Evolutionary conservation across 2,329 filamentous ascomycete species (phyloP).

Genomic region (Periglandula ipomoeae): DNA sequence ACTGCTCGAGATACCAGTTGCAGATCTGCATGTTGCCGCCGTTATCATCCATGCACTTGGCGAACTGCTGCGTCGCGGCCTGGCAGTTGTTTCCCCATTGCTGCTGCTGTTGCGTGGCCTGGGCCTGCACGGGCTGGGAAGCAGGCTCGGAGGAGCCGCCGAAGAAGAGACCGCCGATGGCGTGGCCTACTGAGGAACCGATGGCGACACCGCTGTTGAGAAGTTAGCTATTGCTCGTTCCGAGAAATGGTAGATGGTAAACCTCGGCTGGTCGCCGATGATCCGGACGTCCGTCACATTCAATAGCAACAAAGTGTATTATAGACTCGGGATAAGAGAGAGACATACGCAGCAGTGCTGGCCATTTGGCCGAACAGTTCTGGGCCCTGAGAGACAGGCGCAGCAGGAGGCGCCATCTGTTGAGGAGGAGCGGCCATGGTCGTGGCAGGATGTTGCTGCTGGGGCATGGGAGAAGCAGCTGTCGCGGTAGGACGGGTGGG

Average conservation of each 20-base stretch:
- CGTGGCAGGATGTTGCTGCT: constrained; percentile 61
- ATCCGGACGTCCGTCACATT: too few relatives aligned
- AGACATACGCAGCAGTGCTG: constrained; percentile 86
- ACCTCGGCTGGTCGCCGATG: too few relatives aligned
- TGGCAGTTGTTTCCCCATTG: constrained; percentile 59
- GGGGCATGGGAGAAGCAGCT: constrained; percentile 44
- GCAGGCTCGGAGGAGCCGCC: constrained; percentile 56
- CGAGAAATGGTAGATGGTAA: background rate
- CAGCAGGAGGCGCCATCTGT: constrained; percentile 25
- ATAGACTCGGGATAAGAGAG: too few relatives aligned
- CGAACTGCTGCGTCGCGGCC: constrained; percentile 74
- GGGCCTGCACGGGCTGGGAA: constrained; percentile 37
- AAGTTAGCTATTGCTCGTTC: background rate
- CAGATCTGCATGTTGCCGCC: constrained; percentile 91
- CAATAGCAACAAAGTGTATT: too few relatives aligned
- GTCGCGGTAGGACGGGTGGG: constrained; percentile 59
- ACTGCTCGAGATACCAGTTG: constrained; percentile 95
- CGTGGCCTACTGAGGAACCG: constrained; percentile 90
- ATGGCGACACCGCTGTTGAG: constrained; percentile 79
- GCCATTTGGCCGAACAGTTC: constrained; percentile 97
- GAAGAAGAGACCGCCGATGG: constrained; percentile 79
- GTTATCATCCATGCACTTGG: constrained; percentile 94
- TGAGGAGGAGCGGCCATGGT: constrained; percentile 54
- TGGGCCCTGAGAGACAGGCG: constrained; percentile 54
- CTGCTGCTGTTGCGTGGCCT: constrained; percentile 42